Conservation (phyloP, 768 basidiomycete species). For the Sistotremastrum suecicum region DNA sequence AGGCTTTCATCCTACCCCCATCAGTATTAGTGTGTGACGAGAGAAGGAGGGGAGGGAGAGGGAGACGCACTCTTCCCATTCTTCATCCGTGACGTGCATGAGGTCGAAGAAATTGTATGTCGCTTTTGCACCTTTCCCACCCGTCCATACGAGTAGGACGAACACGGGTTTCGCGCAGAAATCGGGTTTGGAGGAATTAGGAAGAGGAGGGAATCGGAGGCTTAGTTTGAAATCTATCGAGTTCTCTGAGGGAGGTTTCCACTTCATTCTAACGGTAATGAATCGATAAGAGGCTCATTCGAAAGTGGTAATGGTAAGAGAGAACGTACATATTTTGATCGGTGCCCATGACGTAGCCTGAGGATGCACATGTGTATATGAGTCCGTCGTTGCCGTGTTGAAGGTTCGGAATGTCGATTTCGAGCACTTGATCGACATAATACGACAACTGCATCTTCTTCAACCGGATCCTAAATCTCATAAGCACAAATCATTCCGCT, state of each 20-base stretch:
- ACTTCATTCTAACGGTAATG: conserved; percentile 59
- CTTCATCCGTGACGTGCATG: conserved; percentile 73
- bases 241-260: conserved; percentile 98
- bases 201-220: conserved; percentile 73
- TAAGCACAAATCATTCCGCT: conserved; percentile 3
- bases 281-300: neutral
- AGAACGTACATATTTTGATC: conserved; percentile 70
- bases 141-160: conserved; percentile 69
- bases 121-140: conserved; percentile 36
- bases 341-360: conserved; percentile 71
- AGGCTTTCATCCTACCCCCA: conserved; percentile 56
- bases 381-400: conserved; percentile 93
- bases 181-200: conserved; percentile 50
- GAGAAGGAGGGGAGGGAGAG: neutral
- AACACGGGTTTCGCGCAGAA: conserved; percentile 78
- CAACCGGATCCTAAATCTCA: conserved; percentile 51
- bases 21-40: neutral
- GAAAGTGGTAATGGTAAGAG: neutral
- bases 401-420: conserved; percentile 66
- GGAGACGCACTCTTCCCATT: conserved; percentile 77
- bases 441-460: conserved; percentile 86
- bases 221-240: conserved; percentile 96
- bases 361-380: conserved; percentile 86
- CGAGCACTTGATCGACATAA: conserved; percentile 73
- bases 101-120: conserved; percentile 73